Base-by-base conservation (phyloP, 2,329 filamentous ascomycete genomes). In the Lasiodiplodia theobromae region DNA sequence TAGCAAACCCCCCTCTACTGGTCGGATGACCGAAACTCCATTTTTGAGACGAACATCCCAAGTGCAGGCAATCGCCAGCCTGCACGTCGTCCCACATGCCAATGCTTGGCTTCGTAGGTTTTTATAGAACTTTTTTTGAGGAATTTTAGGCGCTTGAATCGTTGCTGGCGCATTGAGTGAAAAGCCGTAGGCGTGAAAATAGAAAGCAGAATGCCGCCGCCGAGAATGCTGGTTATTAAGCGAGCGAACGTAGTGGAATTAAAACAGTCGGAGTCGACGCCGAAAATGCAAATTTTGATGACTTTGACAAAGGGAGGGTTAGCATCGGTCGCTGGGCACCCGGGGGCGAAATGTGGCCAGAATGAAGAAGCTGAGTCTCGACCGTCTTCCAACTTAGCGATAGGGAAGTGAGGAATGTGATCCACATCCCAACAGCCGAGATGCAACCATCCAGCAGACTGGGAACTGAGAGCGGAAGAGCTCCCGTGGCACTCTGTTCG, bases 131-230 rank as follows among this genome's bases (percentile, higher is more conserved):
- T n/a, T 16, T 28, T 44, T 49, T 37, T 4, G 14, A 2, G 8
- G 44, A 52, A 25, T 14, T 64, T 52, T 40, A 7, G 31, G 60
- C 28, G n/a, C 44, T 25, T 16, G 60, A 16, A 16, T 28, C 16
- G 3, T 51, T 63, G 25, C n/a, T 64, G 12, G 47, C 38, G 25
- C 44, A 31, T 51, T 16, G 40, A 62, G 49, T 12, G 28, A 25
- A 38, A 16, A 49, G 21, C 47, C 60, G 47, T 14, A 64, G n/a
- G 16, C 6, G 18, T 49, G 44, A 64, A 18, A 25, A 5, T 10
- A 40, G 53, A 58, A 58, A 58, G 34, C 28, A 52, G 16, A 64
- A 25, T 52, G 23, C n/a, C 60, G 31, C 60, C 47, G 47, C 47
- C 47, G 8, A 31, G 44, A 21, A 52, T 64, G 60, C 44, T 18